phyloP scores from a whole-genome alignment of 257 asterid genomes.

The Solanum piurae region DNA sequence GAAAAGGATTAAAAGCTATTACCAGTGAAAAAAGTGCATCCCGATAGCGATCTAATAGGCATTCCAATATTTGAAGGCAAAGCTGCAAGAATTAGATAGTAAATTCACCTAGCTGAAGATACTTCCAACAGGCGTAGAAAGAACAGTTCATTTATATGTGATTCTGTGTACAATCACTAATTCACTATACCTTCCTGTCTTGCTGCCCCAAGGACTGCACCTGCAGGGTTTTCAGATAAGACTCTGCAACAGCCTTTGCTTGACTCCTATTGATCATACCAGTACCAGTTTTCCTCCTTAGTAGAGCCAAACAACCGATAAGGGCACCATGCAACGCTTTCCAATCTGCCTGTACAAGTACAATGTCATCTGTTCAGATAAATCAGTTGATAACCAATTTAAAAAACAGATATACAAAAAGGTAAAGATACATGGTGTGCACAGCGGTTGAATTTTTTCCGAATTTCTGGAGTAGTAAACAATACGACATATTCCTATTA shows the following conservation, averaged over 20 bases:
- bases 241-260: constrained; percentile 57
- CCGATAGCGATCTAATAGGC: constrained; percentile 49
- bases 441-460: not conserved
- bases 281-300: constrained; percentile 59
- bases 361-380: constrained; percentile 18
- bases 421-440: not conserved
- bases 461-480: not conserved
- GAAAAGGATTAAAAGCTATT: constrained; percentile 6
- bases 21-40: constrained; percentile 62
- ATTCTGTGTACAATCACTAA: not conserved
- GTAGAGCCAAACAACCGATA: constrained; percentile 84
- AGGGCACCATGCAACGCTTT: constrained; percentile 88
- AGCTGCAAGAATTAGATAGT: constrained; percentile 48
- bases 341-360: constrained; percentile 82
- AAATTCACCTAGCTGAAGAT: not conserved
- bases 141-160: not conserved
- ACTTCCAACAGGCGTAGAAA: not conserved
- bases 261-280: constrained; percentile 47
- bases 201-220: constrained; percentile 84
- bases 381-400: not conserved
- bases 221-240: constrained; percentile 49
- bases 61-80: constrained; percentile 81
- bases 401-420: not conserved
- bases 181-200: constrained; percentile 65
- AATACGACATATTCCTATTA: not conserved